Percentiles rank a stretch among this genome's conserved stretches.
Conservation (phyloP, 176 grass and related monocot species). For the Avena sativa region DNA sequence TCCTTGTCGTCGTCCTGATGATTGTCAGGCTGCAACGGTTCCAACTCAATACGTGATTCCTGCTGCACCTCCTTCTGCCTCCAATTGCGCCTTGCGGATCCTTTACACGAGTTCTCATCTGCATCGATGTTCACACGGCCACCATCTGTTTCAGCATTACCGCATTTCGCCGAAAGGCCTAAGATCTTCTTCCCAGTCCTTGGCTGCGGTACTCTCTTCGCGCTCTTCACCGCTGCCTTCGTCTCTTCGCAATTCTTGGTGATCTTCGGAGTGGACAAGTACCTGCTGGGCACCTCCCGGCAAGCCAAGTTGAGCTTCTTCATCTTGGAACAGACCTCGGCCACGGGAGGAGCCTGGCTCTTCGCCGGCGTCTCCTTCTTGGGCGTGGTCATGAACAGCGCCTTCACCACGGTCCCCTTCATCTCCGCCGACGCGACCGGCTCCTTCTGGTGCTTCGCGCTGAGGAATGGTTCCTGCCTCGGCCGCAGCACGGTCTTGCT, state of each 20-base stretch:
- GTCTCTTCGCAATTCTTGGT: slow-evolving; percentile 51
- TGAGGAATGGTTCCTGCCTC: slow-evolving; percentile 54
- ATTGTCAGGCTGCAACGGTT: not conserved
- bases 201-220: slow-evolving; percentile 39
- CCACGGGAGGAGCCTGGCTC: slow-evolving; percentile 29
- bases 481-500: slow-evolving; percentile 34
- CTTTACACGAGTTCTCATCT: slow-evolving; percentile 7
- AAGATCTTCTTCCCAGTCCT: slow-evolving; percentile 49
- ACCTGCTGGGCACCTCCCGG: slow-evolving; percentile 80
- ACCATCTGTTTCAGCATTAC: slow-evolving; percentile 31
- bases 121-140: not conserved
- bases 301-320: slow-evolving; percentile 62
- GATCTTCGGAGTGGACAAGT: slow-evolving; percentile 50
- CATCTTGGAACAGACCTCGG: slow-evolving; percentile 54
- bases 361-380: slow-evolving; percentile 60
- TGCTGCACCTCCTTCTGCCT: slow-evolving; percentile 19
- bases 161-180: slow-evolving; percentile 43
- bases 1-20: slow-evolving; percentile 71
- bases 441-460: slow-evolving; percentile 52
- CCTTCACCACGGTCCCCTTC: slow-evolving; percentile 54
- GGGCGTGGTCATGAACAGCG: slow-evolving; percentile 48
- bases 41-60: slow-evolving; percentile 34
- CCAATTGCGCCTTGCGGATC: slow-evolving; percentile 13
- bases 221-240: not conserved
- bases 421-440: slow-evolving; percentile 29